Percentiles rank a stretch among this genome's conserved stretches.
Conservation (phyloP, 306 rosid genomes). For the Acacia acuminata region DNA sequence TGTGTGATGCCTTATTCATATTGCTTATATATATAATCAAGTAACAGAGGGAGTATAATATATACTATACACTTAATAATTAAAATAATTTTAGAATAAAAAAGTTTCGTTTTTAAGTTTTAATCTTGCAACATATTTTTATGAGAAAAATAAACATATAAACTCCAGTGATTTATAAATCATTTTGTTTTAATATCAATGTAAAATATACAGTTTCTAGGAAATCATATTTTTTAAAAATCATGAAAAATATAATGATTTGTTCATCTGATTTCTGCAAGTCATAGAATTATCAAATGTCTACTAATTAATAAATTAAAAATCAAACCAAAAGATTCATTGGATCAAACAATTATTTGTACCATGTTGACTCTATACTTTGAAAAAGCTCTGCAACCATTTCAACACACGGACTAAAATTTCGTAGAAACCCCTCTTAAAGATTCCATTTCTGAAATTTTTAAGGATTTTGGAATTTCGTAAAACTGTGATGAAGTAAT, state of each 20-base stretch:
- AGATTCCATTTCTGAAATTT: background rate
- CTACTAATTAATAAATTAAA: no score
- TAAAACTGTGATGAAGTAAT: background rate
- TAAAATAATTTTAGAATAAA: no score
- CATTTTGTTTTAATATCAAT: background rate
- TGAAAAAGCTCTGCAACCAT: background rate
- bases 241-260: no score
- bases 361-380: background rate
- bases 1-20: no score
- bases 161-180: no score
- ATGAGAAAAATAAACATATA: no score
- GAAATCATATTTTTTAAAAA: no score
- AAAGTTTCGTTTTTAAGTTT: no score
- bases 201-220: background rate
- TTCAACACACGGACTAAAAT: no score
- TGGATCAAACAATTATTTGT: background rate
- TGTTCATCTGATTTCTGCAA: background rate
- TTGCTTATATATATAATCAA: no score
- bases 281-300: background rate
- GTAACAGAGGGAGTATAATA: no score
- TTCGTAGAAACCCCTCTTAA: background rate
- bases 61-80: background rate
- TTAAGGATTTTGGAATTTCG: background rate
- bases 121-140: no score
- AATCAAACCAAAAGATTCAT: background rate